These are phyloP conservation scores for Benincasa hispida DNA, from an alignment of 306 rosid species.

Conservation along the genomic window DNA sequence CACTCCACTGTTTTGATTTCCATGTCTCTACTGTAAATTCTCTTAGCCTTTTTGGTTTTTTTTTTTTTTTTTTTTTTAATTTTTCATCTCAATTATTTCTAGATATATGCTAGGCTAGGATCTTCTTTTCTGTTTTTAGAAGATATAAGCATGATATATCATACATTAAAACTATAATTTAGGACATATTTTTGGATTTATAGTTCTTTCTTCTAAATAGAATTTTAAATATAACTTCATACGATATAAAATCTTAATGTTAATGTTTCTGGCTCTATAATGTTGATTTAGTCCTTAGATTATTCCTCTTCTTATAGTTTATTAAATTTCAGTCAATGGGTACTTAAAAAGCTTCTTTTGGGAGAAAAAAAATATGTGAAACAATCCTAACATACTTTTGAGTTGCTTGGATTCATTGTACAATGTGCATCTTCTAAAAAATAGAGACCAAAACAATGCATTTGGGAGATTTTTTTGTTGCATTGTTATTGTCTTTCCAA, in stretches of 20 bases:
- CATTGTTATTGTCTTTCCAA: constrained; percentile 8
- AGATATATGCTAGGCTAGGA: not conserved
- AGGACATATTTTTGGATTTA: not conserved
- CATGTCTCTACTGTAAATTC: not conserved
- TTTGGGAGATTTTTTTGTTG: not conserved
- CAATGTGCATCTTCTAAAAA: not conserved
- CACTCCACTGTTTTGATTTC: constrained; percentile 6
- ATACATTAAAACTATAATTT: not conserved
- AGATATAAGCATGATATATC: not conserved
- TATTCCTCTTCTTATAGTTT: not conserved
- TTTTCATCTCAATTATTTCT: not conserved
- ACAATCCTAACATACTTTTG: not conserved
- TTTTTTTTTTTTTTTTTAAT: not conserved
- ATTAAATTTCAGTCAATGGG: not conserved
- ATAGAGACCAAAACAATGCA: constrained; percentile 2
- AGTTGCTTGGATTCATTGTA: not conserved
- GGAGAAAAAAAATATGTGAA: not conserved
- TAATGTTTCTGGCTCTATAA: not conserved
- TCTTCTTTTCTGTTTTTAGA: not conserved
- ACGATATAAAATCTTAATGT: not conserved
- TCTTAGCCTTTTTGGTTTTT: not conserved
- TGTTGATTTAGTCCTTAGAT: not conserved
- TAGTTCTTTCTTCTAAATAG: not conserved
- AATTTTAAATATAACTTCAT: not conserved
- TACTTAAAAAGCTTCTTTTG: not conserved